Conservation (phyloP, 2,329 filamentous ascomycete species). For the Cyphellophora europaea region DNA sequence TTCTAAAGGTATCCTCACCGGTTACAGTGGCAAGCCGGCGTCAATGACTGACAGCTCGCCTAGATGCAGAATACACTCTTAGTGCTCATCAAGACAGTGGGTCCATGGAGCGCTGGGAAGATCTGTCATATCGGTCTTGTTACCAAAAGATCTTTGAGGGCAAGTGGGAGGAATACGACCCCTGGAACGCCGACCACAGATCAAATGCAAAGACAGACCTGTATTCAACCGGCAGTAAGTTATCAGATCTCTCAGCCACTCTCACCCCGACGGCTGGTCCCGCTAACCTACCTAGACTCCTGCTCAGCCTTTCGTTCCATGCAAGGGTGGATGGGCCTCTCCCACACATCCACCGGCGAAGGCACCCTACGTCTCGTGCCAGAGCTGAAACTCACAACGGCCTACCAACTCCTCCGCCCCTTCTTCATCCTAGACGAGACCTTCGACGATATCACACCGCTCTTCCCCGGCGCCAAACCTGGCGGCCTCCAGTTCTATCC, state of each 20-base stretch:
- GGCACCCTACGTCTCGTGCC: slow-evolving; percentile 16
- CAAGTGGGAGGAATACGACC: slow-evolving; percentile 16
- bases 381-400: slow-evolving; percentile 14
- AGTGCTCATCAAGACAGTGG: slow-evolving; percentile 17
- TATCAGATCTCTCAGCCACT: too few species aligned
- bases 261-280: too few species aligned
- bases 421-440: slow-evolving; percentile 13
- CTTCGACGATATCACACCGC: slow-evolving; percentile 15
- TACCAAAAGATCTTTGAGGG: slow-evolving; percentile 16
- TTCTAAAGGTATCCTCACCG: slow-evolving; percentile 8
- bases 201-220: slow-evolving; percentile 18
- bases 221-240: slow-evolving; percentile 14
- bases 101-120: slow-evolving; percentile 18
- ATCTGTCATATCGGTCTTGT: slow-evolving; percentile 9
- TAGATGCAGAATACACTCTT: slow-evolving; percentile 13
- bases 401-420: slow-evolving; percentile 18
- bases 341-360: slow-evolving; percentile 14
- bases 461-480: slow-evolving; percentile 16
- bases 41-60: too few species aligned
- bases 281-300: slow-evolving; percentile 2
- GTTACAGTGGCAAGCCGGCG: too few species aligned
- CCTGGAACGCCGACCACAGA: slow-evolving; percentile 15
- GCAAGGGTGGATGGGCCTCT: slow-evolving; percentile 17
- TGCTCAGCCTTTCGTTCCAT: slow-evolving; percentile 12
- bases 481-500: slow-evolving; percentile 16